Base-by-base conservation (phyloP, 2,329 filamentous ascomycete genomes). In the Biscogniauxia marginata region DNA sequence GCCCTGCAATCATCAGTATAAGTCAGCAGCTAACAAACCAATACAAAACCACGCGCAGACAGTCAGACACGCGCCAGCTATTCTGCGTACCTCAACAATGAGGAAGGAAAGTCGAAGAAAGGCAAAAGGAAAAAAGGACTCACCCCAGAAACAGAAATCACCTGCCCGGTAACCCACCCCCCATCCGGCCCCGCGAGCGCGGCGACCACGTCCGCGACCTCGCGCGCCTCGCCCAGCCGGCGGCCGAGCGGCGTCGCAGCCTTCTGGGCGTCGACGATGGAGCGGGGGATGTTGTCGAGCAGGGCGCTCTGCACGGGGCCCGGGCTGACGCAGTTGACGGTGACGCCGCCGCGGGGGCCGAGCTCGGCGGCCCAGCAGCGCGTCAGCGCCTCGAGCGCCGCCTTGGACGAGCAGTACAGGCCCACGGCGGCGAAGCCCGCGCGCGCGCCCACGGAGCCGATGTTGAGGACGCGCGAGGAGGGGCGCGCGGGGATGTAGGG, bases 251-350 rank as follows among this genome's bases (percentile, higher is more conserved):
- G 76, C 5, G 83, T 87, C 19, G 70, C 69, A 57, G 74, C 71
- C 70, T 74, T 77, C 68, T 84, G 79, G 63, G 74, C 71, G 24
- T 78, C 74, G 2, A 83, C 70, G 11, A 83, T 71, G 0, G 78
- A 76, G 52, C 73, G 65, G 0, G 79, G 77, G 11, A 84, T 79
- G 16, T 79, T 74, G 16, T 79, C 78, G 21, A 86, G 65, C 77
- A 88, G 79, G 7, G 84, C 82, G 24, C 77, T 85, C 69, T 80
- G 70, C 5, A 85, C 80, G 0, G 84, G 83, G 0, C 85, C 85
- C 0, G 84, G 83, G 19, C 79, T 79, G 2, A 88, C 79, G 0
- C 77, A 75, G 61, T 88, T 88, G 22, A 85, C 84, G 0, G 84
- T 87, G 56, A 82, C 82, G 0, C 84, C 83, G 55, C 77, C 70